Conservation (phyloP, 2,329 filamentous ascomycete species). For the Sarocladium brachiariae region DNA sequence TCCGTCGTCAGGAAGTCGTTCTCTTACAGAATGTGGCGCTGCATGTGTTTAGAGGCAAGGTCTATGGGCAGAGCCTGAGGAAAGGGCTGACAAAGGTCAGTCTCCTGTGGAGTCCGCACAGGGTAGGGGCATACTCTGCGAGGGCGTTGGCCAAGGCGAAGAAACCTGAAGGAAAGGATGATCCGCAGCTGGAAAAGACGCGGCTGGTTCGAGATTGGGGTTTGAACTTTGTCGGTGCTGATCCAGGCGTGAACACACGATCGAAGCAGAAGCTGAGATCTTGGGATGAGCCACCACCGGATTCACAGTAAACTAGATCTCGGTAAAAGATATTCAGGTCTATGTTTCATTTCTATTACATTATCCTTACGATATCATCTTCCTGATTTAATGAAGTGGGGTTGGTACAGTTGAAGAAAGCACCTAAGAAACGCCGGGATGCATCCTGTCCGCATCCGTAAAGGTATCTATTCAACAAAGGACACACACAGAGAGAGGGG, state of each 20-base stretch:
- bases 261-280: slow-evolving; percentile 16
- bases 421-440: neutral
- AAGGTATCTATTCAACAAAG: slow-evolving; percentile 5
- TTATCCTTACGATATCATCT: neutral
- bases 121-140: slow-evolving; percentile 49
- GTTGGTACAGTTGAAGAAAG: slow-evolving; percentile 4
- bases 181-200: slow-evolving; percentile 56
- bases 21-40: slow-evolving; percentile 75
- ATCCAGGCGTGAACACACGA: slow-evolving; percentile 15
- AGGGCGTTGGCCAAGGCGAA: slow-evolving; percentile 37
- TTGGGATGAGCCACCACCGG: slow-evolving; percentile 31
- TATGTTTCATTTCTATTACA: slow-evolving; percentile 1
- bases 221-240: slow-evolving; percentile 55
- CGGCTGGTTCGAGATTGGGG: slow-evolving; percentile 69
- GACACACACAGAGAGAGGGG: neutral
- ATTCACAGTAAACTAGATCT: slow-evolving; percentile 8
- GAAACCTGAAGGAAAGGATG: too few relatives aligned
- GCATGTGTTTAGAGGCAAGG: slow-evolving; percentile 64
- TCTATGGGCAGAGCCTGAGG: slow-evolving; percentile 78
- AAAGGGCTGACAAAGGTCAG: slow-evolving; percentile 62
- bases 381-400: slow-evolving; percentile 8
- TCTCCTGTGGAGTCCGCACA: slow-evolving; percentile 51
- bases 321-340: neutral
- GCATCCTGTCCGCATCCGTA: neutral
- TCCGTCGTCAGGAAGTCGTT: slow-evolving; percentile 70